Percentiles rank a stretch among this genome's conserved stretches.
Evolutionary conservation across 2,329 filamentous ascomycete species (phyloP).

Genomic region (Emericellopsis atlantica): DNA sequence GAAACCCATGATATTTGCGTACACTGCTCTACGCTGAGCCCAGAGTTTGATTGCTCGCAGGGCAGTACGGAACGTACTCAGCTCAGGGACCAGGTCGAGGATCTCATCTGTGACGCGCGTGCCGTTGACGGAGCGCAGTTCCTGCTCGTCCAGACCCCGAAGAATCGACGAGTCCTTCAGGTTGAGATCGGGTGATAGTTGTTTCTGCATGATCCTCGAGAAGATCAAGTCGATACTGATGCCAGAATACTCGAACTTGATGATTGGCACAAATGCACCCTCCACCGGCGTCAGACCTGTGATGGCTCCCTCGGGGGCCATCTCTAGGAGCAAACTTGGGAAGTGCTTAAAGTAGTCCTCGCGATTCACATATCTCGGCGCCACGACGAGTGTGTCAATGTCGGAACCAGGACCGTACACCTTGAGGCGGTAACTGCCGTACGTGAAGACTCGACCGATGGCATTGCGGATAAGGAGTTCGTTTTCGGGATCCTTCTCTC

Average conservation of each 20-base stretch:
- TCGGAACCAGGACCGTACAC: conserved; percentile 93
- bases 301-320: conserved; percentile 68
- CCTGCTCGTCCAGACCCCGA: conserved; percentile 73
- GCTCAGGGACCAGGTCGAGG: conserved; percentile 74
- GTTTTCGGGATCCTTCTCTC: conserved; percentile 57
- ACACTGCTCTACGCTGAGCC: conserved; percentile 85
- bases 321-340: conserved; percentile 62
- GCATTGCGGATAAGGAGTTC: conserved; percentile 69
- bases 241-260: conserved; percentile 83
- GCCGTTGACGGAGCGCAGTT: conserved; percentile 83
- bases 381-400: conserved; percentile 92
- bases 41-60: conserved; percentile 90
- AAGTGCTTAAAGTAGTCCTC: conserved; percentile 90
- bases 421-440: conserved; percentile 87
- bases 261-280: conserved; percentile 91
- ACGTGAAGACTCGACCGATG: conserved; percentile 88
- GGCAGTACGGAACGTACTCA: conserved; percentile 79
- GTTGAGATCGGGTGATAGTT: conserved; percentile 54
- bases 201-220: conserved; percentile 58
- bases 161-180: conserved; percentile 76
- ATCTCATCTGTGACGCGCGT: conserved; percentile 93
- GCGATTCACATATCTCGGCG: conserved; percentile 75
- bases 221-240: conserved; percentile 96
- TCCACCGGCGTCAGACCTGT: conserved; percentile 75
- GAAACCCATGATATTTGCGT: conserved; percentile 92